Percentiles rank a stretch among this genome's conserved stretches.
Conservation (phyloP, 2,329 filamentous ascomycete species). For the Epicoccum sorghinum region DNA sequence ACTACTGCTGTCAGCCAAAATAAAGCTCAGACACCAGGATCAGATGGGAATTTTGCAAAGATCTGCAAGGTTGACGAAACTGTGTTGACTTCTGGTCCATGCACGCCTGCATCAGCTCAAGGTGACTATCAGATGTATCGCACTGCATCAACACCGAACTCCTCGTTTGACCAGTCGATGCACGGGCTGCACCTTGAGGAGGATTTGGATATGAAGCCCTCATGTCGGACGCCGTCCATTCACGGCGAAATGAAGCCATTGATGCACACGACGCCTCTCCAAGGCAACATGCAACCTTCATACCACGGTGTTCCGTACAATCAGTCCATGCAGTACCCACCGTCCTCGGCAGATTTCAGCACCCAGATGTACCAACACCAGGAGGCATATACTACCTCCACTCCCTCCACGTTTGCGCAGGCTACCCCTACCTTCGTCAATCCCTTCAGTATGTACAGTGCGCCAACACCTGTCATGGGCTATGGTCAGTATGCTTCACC, state of each 20-base stretch:
- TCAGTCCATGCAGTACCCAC: constrained; percentile 14
- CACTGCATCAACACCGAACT: constrained; percentile 10
- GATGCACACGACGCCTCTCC: constrained; percentile 1
- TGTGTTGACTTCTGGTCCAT: constrained; percentile 1
- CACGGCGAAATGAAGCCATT: constrained; percentile 10
- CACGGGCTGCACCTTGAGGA: constrained; percentile 12
- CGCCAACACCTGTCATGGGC: not conserved
- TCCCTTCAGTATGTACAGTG: constrained; percentile 13
- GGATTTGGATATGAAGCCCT: constrained; percentile 17
- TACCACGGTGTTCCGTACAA: constrained; percentile 6
- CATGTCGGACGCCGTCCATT: constrained; percentile 1
- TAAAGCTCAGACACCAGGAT: not conserved
- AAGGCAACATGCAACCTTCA: constrained; percentile 1
- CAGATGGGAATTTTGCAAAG: not conserved
- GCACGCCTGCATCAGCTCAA: constrained; percentile 1
- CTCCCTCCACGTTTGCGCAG: constrained; percentile 1
- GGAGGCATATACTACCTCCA: constrained; percentile 2
- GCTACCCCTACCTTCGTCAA: constrained; percentile 9
- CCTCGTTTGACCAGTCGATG: constrained; percentile 14
- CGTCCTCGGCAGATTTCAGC: constrained; percentile 5
- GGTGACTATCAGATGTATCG: constrained; percentile 5
- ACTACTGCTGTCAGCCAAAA: not conserved
- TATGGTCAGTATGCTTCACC: constrained; percentile 8
- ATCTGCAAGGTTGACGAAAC: not conserved
- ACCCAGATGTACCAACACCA: constrained; percentile 4